phyloP scores from a whole-genome alignment of 805 yeast genomes.

The Spathaspora sp. region DNA sequence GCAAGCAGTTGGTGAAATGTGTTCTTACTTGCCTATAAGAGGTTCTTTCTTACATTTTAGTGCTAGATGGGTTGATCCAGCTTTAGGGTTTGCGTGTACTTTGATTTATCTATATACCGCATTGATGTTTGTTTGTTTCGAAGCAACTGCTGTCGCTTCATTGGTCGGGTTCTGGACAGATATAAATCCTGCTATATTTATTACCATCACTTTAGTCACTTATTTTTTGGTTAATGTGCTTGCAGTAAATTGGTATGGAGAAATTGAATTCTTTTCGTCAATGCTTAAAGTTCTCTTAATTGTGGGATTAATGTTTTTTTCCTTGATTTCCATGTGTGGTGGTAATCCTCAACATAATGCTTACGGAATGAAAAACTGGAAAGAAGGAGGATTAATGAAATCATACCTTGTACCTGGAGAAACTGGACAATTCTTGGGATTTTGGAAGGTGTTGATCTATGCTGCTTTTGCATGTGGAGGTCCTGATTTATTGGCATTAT shows the following conservation, averaged over 20 bases:
- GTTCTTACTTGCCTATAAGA: constrained; percentile 31
- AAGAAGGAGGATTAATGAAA: constrained; percentile 28
- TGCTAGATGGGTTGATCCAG: constrained; percentile 35
- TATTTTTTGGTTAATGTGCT: constrained; percentile 26
- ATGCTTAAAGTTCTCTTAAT: constrained; percentile 30
- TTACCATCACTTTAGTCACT: constrained; percentile 24
- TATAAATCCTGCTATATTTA: constrained; percentile 29
- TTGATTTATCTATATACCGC: constrained; percentile 31
- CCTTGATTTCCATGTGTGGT: constrained; percentile 34
- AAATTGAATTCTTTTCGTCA: constrained; percentile 37
- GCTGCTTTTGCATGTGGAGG: constrained; percentile 38
- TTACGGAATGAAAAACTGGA: constrained; percentile 33
- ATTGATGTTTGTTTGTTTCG: constrained; percentile 31
- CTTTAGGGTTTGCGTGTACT: constrained; percentile 32
- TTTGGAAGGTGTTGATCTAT: constrained; percentile 29
- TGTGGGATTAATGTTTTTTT: constrained; percentile 30
- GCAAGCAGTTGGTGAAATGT: constrained; percentile 37
- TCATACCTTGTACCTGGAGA: constrained; percentile 22
- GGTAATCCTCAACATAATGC: constrained; percentile 34
- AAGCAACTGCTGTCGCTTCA: constrained; percentile 28
- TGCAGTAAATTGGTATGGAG: constrained; percentile 39
- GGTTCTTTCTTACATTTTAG: constrained; percentile 32
- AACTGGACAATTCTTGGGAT: constrained; percentile 33
- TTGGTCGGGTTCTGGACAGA: constrained; percentile 28
- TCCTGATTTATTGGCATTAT: constrained; percentile 29